Evolutionary conservation across 2,329 filamentous ascomycete species (phyloP), one percentile per base, ranked within the genome.

Genomic region (Fusarium protoensiforme): DNA sequence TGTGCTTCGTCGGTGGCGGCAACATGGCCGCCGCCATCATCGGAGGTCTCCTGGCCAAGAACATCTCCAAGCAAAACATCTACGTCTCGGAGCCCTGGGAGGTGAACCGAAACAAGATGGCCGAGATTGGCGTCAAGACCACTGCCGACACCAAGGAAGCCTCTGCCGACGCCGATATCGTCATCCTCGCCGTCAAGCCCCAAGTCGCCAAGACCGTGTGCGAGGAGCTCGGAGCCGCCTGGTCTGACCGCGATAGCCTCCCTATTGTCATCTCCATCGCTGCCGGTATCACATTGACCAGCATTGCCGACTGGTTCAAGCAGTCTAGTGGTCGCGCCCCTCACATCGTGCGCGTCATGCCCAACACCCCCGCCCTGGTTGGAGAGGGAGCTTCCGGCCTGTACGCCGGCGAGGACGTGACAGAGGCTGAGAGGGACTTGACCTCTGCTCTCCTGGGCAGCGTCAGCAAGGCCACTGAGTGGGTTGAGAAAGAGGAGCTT

Each of bases 11-110:
- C 56, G 84, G 84, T 67, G 86, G 86, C 69, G 86, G 86, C 74
- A 87, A 87, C 81, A 88, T 88, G 86, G 86, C 84, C 66, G 82
- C 82, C 62, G 86, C 86, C 82, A 88, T 88, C 74, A 87, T 87
- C 71, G 83, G 84, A 22, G 86, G 86, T 59, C 84, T 88, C 24
- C 77, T 85, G 31, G 79, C 80, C 67, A 84, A 85, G 73, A 81
- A 82, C 77, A 83, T 85, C 75, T 66, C 81, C 73, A 83, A 84
- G 77, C 75, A 81, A 62, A 83, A 86, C 80, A 84, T 88, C 78
- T 80, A 75, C 77, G 86, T 87, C 64, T 82, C 86, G 5, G 86
- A 87, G 80, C 86, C 86, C 2, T 87, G 85, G 85, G 85, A 87
- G 5, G 86, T 87, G 64, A 88, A 87, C 83, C 84, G 86, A 64